Evolutionary conservation across 2,329 filamentous ascomycete genomes (phyloP).

Genomic region (Apiospora saccharicola): DNA sequence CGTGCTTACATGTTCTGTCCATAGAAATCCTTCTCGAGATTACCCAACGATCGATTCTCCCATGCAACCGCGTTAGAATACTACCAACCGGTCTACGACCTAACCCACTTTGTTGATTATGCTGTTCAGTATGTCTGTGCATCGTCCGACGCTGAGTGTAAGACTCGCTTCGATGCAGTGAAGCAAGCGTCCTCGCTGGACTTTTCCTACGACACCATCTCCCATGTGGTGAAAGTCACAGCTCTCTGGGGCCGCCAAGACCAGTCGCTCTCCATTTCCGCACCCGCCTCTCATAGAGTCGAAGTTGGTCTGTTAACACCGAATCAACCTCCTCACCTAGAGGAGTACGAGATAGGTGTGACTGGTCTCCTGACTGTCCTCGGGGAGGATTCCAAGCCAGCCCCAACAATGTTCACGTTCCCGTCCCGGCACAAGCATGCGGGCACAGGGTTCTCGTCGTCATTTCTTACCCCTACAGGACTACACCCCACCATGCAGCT

Average conservation of each 20-base stretch:
- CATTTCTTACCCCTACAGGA: slow-evolving; percentile 76
- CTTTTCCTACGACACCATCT: slow-evolving; percentile 72
- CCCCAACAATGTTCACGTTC: slow-evolving; percentile 83
- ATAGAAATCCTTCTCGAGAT: slow-evolving; percentile 68
- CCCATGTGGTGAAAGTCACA: slow-evolving; percentile 70
- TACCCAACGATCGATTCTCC: slow-evolving; percentile 64
- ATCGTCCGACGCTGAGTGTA: slow-evolving; percentile 36
- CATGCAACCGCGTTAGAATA: slow-evolving; percentile 73
- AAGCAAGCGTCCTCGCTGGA: slow-evolving; percentile 66
- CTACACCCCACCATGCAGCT: slow-evolving; percentile 84
- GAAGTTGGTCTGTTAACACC: slow-evolving; percentile 83
- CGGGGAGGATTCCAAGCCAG: slow-evolving; percentile 75
- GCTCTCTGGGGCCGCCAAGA: slow-evolving; percentile 65
- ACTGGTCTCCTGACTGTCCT: slow-evolving; percentile 81
- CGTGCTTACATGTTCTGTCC: slow-evolving; percentile 63
- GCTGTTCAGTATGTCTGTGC: slow-evolving; percentile 50
- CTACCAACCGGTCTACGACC: slow-evolving; percentile 67
- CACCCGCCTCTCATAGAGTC: slow-evolving; percentile 60
- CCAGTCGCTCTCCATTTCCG: slow-evolving; percentile 50
- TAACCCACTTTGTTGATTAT: slow-evolving; percentile 63
- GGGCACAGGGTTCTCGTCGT: slow-evolving; percentile 63
- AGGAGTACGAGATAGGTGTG: slow-evolving; percentile 78
- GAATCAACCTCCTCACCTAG: slow-evolving; percentile 64
- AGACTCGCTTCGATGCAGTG: slow-evolving; percentile 34
- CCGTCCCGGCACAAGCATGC: slow-evolving; percentile 77